Evolutionary conservation across 192 early-diverging fungal genomes (phyloP), one percentile per base, ranked within the genome.

Genomic region (Entomortierella parvispora): DNA sequence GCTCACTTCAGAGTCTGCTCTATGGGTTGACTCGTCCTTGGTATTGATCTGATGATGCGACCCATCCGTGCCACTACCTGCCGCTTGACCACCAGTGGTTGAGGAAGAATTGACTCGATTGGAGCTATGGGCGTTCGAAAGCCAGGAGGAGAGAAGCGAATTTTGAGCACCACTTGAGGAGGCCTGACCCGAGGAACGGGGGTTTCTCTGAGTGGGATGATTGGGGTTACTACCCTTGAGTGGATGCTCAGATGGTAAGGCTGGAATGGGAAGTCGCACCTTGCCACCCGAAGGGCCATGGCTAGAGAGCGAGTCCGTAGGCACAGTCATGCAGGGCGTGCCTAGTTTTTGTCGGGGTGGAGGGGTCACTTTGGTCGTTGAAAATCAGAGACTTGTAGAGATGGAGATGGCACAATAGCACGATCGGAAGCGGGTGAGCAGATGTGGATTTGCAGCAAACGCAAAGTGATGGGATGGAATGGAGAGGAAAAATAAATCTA

Each of bases 301-400:
- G 71, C 25, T 58, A 10, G 26, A 8, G 25, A 37, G 47, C 31
- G 57, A 20, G 50, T 75, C 71, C 18, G 58, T 28, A 20, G 71
- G 63, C 14, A 75, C 58, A 42, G 71, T 66, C 64, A 75, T 66
- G 54, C n/a, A n/a, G n/a, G n/a, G n/a, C n/a, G n/a, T n/a, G n/a
- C n/a, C n/a, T n/a, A n/a, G n/a, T n/a, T n/a, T n/a, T n/a, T n/a
- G n/a, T n/a, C n/a, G n/a, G n/a, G n/a, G n/a, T n/a, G n/a, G n/a
- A n/a, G n/a, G n/a, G n/a, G n/a, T n/a, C n/a, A n/a, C n/a, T n/a
- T n/a, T n/a, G n/a, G n/a, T n/a, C n/a, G n/a, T n/a, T 49, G 47
- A 49, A 49, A 49, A 23, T 23, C 9, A 23, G 47, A 6, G 47
- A 49, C n/a, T n/a, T n/a, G n/a, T n/a, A n/a, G n/a, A n/a, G n/a